Base-by-base conservation (phyloP, 257 asterid genomes). In the Ajuga chamaepitys region DNA sequence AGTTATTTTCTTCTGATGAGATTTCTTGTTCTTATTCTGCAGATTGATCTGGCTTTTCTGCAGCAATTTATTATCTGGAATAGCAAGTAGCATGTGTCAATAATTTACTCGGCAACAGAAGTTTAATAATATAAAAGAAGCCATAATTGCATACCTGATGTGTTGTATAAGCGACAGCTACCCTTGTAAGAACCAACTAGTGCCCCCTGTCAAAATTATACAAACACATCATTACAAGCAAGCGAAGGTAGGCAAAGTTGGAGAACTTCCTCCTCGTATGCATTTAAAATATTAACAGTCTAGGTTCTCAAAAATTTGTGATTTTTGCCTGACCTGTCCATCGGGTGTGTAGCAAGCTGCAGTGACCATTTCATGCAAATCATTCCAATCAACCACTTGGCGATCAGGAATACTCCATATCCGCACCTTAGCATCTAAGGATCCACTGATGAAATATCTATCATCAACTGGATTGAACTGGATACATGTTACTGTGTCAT, bases 331-430 rank as follows among this genome's bases (percentile, higher is more conserved):
- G 60, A 94, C 99, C 98, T 88, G 97, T 66, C 99, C 99, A 83
- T 94, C 96, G 1, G 96, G 99, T 28, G 96, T 94, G 77, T 94
- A 94, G 83, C 96, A 88, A 73, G 96, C 99, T 26, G 98, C 96
- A 69, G 99, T 94, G 72, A 94, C 98, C 99, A 94, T 94, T 82
- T 94, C 99, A 73, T 85, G 96, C 73, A 94, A 79, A 82, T 94
- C 99, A 77, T 70, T 85, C 99, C 98, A 94, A 75, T 90, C 98
- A 74, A 94, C 96, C 78, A 94, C 99, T 82, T 85, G 88, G 66
- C 81, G 84, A 66, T 88, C 96, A 44, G 95, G 95, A 70, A 94
- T 88, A 80, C 96, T 94, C 99, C 99, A 94, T 70, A 94, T 85
- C n/a, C 98, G 95, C 67, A 94, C 99, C 91, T 94, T 90, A 62